Percentiles rank a stretch among this genome's conserved stretches.
These are phyloP conservation scores for Beta lomatogona DNA, from an alignment of 179 eudicot genomes.

Conservation along the genomic window DNA sequence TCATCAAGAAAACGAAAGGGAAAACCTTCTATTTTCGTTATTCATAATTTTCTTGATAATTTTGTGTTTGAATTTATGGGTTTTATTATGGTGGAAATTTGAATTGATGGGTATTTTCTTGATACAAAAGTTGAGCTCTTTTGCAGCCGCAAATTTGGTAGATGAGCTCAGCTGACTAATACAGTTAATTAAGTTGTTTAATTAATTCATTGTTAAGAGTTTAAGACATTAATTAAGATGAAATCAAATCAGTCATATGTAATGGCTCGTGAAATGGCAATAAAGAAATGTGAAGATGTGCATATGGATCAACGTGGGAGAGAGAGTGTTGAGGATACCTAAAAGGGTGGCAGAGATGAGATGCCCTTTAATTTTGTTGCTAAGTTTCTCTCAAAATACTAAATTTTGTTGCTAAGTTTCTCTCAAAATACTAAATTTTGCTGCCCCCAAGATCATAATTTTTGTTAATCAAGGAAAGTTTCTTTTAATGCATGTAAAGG, in stretches of 20 bases:
- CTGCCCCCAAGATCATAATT: not conserved
- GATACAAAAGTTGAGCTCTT: not conserved
- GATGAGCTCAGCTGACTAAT: constrained; percentile 10
- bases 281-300: constrained; percentile 17
- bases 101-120: constrained; percentile 9
- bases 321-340: constrained; percentile 21
- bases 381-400: not conserved
- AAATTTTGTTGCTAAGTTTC: not conserved
- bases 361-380: constrained; percentile 24
- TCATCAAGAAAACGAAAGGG: not conserved
- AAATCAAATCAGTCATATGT: not conserved
- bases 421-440: no score
- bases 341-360: constrained; percentile 19
- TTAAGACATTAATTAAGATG: not conserved
- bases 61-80: constrained; percentile 7
- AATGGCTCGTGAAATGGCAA: constrained; percentile 6
- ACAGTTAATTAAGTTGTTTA: constrained; percentile 11
- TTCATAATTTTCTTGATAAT: not conserved
- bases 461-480: constrained; percentile 20
- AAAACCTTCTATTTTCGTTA: not conserved
- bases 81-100: constrained; percentile 7
- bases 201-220: not conserved
- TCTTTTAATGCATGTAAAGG: not conserved
- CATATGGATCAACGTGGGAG: constrained; percentile 39
- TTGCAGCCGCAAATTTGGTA: constrained; percentile 17